phyloP scores from a whole-genome alignment of 2,329 filamentous ascomycete species.

The Aureobasidium sp. region DNA sequence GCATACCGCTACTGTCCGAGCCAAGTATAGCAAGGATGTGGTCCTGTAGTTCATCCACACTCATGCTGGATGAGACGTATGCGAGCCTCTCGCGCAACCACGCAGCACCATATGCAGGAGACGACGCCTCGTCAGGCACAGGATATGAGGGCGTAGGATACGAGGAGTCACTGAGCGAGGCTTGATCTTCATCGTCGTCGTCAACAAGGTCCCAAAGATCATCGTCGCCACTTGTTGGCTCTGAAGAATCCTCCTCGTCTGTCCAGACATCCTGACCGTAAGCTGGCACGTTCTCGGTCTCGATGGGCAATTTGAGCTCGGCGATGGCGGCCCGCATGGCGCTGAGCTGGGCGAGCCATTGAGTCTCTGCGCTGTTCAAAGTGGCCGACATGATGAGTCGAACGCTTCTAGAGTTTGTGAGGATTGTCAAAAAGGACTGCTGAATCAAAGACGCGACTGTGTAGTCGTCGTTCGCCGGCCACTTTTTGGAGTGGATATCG shows the following conservation, averaged over 20 bases:
- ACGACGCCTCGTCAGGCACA: conserved; percentile 32
- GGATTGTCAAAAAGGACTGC: background rate
- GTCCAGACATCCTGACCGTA: conserved; percentile 55
- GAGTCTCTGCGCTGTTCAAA: conserved; percentile 43
- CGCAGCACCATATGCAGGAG: conserved; percentile 43
- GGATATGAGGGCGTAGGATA: conserved; percentile 51
- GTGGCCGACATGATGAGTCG: conserved; percentile 32
- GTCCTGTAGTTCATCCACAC: conserved; percentile 62
- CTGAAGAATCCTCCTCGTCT: conserved; percentile 59
- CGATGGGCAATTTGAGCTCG: conserved; percentile 52
- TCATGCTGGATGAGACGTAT: conserved; percentile 61
- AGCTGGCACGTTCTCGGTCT: conserved; percentile 37
- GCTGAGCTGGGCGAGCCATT: conserved; percentile 80
- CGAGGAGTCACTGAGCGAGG: conserved; percentile 58
- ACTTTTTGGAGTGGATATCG: conserved; percentile 5
- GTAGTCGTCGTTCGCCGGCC: background rate
- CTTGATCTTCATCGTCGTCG: conserved; percentile 59
- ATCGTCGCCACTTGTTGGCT: conserved; percentile 63
- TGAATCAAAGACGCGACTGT: background rate
- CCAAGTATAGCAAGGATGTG: conserved; percentile 70
- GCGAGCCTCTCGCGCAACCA: conserved; percentile 71
- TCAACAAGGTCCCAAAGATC: conserved; percentile 87
- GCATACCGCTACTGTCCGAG: conserved; percentile 50
- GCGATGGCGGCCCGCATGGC: conserved; percentile 83
- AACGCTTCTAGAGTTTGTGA: background rate